Evolutionary conservation across 768 basidiomycete species (phyloP).

Genomic region (Hericium alpestre): DNA sequence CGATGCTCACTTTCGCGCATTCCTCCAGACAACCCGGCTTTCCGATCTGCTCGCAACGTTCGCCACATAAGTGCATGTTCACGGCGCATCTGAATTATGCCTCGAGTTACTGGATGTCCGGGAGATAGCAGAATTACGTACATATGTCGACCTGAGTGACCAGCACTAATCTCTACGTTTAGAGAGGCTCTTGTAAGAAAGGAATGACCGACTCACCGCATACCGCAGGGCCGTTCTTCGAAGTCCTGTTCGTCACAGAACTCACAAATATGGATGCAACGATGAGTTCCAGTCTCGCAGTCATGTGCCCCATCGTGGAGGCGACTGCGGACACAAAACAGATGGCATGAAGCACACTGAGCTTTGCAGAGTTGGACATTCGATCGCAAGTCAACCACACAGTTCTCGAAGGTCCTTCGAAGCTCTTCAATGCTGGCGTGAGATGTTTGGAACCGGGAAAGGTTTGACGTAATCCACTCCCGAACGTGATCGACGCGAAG

Average conservation of each 20-base stretch:
- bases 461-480: slow-evolving; percentile 41
- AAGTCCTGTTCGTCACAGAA: slow-evolving; percentile 25
- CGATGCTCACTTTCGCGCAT: slow-evolving; percentile 36
- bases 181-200: too few relatives aligned
- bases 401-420: slow-evolving; percentile 32
- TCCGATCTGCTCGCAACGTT: slow-evolving; percentile 33
- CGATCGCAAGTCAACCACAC: slow-evolving; percentile 34
- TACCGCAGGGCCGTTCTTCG: slow-evolving; percentile 28
- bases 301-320: slow-evolving; percentile 37
- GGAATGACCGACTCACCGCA: slow-evolving; percentile 23
- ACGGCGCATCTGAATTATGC: slow-evolving; percentile 33
- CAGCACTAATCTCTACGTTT: slow-evolving; percentile 29
- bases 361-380: slow-evolving; percentile 39
- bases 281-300: slow-evolving; percentile 36
- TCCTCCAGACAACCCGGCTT: slow-evolving; percentile 40
- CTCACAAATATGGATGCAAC: slow-evolving; percentile 33
- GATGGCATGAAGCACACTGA: slow-evolving; percentile 36
- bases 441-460: slow-evolving; percentile 32
- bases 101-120: not conserved
- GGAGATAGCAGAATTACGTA: slow-evolving; percentile 17
- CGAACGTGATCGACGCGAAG: slow-evolving; percentile 36
- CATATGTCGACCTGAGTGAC: slow-evolving; percentile 50
- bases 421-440: slow-evolving; percentile 37
- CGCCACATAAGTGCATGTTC: slow-evolving; percentile 43
- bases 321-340: slow-evolving; percentile 36